A percentile compares a stretch with the other conserved stretches of the same genome.
Conservation (phyloP, 2,329 filamentous ascomycete species). For the Pseudogymnoascus sp. region DNA sequence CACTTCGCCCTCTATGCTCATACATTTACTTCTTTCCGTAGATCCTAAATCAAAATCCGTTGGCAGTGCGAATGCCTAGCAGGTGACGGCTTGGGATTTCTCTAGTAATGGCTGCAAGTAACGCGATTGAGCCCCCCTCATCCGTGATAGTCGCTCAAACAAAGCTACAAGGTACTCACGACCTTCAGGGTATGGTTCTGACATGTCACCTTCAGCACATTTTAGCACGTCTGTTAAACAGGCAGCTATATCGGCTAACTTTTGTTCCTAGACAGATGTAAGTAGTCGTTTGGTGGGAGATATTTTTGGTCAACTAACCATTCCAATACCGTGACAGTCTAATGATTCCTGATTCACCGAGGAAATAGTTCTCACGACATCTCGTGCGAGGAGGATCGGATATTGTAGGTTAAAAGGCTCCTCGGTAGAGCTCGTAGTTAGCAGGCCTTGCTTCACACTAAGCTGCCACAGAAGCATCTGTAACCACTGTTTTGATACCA, state of each 20-base stretch:
- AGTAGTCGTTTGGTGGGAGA: not conserved
- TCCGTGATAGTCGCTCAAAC: not conserved
- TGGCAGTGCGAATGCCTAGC: not conserved
- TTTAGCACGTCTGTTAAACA: slow-evolving; percentile 4
- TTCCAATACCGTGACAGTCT: not conserved
- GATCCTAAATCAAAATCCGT: not conserved
- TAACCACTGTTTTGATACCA: not conserved
- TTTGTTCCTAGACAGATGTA: slow-evolving; percentile 1
- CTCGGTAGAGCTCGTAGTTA: slow-evolving; percentile 1
- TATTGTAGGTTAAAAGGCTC: not conserved
- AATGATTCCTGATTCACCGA: not conserved
- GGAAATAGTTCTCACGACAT: not conserved
- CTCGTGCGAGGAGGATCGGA: not conserved
- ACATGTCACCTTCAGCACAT: not conserved
- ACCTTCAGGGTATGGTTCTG: not conserved
- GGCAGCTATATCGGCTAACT: not conserved
- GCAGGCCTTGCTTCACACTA: not conserved
- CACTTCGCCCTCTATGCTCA: not conserved
- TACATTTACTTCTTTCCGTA: not conserved
- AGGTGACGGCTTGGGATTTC: not conserved
- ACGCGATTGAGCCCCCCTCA: not conserved
- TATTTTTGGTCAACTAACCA: not conserved
- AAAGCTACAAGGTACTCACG: not conserved
- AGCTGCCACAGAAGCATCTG: slow-evolving; percentile 7
- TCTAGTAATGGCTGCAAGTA: not conserved